phyloP scores from a whole-genome alignment of 108 stramenopile genomes.

The Fistulifera solaris region DNA sequence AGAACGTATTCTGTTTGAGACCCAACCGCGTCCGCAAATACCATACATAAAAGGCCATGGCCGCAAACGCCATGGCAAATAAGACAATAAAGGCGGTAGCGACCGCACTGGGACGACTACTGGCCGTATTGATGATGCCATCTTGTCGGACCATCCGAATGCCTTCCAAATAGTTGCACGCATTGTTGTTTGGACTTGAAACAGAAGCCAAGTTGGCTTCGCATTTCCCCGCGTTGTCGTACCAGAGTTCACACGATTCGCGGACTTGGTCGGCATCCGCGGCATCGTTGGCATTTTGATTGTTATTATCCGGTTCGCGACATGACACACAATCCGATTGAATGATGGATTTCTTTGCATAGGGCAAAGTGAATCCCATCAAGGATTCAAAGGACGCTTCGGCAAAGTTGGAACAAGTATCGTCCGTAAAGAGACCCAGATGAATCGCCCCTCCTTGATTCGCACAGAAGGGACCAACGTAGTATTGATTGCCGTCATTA shows the following conservation, averaged over 20 bases:
- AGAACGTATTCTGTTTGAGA: slow-evolving; percentile 13
- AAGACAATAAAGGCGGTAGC: slow-evolving; percentile 44
- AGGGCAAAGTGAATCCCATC: slow-evolving; percentile 42
- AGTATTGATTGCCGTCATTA: slow-evolving; percentile 46
- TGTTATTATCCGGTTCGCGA: slow-evolving; percentile 25
- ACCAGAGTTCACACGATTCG: slow-evolving; percentile 59
- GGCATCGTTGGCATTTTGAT: slow-evolving; percentile 3
- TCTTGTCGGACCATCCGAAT: slow-evolving; percentile 67
- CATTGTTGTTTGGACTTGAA: slow-evolving; percentile 44
- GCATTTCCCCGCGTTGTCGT: slow-evolving; percentile 69
- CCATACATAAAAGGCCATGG: slow-evolving; percentile 39
- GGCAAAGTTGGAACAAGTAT: slow-evolving; percentile 46
- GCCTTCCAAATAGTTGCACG: slow-evolving; percentile 77
- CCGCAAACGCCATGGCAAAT: slow-evolving; percentile 31
- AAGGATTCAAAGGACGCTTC: slow-evolving; percentile 29
- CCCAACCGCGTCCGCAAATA: slow-evolving; percentile 26
- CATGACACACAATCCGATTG: slow-evolving; percentile 47
- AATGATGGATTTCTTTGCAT: slow-evolving; percentile 35
- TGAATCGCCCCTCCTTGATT: slow-evolving; percentile 44
- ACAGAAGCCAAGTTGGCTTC: slow-evolving; percentile 33
- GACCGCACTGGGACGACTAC: slow-evolving; percentile 18
- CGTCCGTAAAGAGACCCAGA: slow-evolving; percentile 52
- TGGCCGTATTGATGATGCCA: slow-evolving; percentile 35
- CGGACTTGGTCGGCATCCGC: slow-evolving; percentile 35
- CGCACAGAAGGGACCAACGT: slow-evolving; percentile 52